Base-by-base conservation (phyloP, 2,329 filamentous ascomycete species). In the Westerdykella aurantiaca region DNA sequence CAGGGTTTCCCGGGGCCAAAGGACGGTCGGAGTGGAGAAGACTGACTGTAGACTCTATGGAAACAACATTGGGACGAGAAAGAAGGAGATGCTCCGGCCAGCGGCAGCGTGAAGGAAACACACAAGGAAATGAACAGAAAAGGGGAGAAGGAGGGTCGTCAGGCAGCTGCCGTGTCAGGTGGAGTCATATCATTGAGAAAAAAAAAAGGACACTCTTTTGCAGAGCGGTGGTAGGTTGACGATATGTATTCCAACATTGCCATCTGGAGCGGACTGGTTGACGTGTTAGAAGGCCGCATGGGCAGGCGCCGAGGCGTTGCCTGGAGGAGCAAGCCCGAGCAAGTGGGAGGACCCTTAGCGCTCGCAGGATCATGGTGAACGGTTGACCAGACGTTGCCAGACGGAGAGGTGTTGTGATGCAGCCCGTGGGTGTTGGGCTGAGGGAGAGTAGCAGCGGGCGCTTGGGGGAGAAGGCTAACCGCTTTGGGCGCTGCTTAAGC, bases 221-320 rank as follows among this genome's bases (percentile, higher is more conserved):
- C 40, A 47, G 43, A 44, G 37, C 52, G 54, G 52, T 60, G 56
- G 58, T 59, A 62, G 57, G 58, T 50, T 57, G 49, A 56, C 51
- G 57, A 63, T 66, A 66, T 63, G 63, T 65, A 65, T 35, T 16
- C 51, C 54, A 50, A 49, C 49, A 50, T 41, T 34, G 44, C 42
- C 18, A 53, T 52, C 51, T 54, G 33, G 25, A 29, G 2, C 25
- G 25, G 25, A 29, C 7, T 9, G 60, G 49, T 53, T 59, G 57
- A 58, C 54, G 47, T 52, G 61, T 61, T 53, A 51, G 48, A 56
- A 52, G 48, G 48, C 46, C 53, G 58, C 58, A 48, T 53, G 56
- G 48, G 53, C 57, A 67, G 52, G 57, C 64, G 64, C 64, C 53
- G 63, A 61, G 60, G 62, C 64, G 61, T 60, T 44, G 57, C 45